Conservation (phyloP, 345 rosid species). For the Salix suchowensis region DNA sequence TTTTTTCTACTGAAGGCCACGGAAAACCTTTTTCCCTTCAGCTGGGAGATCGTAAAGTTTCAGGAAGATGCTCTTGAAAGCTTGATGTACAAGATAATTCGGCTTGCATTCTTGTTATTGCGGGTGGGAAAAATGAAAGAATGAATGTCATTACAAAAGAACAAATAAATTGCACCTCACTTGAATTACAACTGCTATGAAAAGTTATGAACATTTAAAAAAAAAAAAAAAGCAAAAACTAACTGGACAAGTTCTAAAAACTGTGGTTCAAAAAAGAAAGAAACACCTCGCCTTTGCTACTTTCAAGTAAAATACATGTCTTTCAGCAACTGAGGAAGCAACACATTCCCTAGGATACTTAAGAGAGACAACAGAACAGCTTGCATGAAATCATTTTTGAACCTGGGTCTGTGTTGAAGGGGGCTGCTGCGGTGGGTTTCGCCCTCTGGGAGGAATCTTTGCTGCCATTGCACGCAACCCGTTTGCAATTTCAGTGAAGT, state of each 20-base stretch:
- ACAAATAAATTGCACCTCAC: not conserved
- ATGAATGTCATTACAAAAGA: not conserved
- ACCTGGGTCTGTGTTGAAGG: constrained; percentile 13
- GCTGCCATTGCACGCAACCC: constrained; percentile 49
- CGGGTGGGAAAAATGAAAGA: not conserved
- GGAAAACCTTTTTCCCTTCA: not conserved
- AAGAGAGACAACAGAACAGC: not conserved
- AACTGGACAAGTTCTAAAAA: not conserved
- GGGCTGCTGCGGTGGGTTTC: constrained; percentile 22
- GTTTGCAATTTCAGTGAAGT: constrained; percentile 47
- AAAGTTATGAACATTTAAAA: not conserved
- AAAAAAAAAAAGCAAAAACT: not conserved
- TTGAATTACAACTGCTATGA: no score
- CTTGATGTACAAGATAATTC: not conserved
- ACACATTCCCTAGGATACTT: not conserved
- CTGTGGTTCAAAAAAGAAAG: not conserved
- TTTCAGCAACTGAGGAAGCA: not conserved
- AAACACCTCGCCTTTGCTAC: not conserved
- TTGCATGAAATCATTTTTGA: constrained; percentile 12
- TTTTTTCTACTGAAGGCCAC: not conserved
- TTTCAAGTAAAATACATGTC: not conserved
- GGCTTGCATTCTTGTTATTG: not conserved
- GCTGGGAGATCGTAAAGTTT: not conserved
- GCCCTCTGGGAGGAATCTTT: constrained; percentile 47
- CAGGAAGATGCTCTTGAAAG: not conserved